Conservation (phyloP, 2,329 filamentous ascomycete genomes). For the Trichoderma sp. region DNA sequence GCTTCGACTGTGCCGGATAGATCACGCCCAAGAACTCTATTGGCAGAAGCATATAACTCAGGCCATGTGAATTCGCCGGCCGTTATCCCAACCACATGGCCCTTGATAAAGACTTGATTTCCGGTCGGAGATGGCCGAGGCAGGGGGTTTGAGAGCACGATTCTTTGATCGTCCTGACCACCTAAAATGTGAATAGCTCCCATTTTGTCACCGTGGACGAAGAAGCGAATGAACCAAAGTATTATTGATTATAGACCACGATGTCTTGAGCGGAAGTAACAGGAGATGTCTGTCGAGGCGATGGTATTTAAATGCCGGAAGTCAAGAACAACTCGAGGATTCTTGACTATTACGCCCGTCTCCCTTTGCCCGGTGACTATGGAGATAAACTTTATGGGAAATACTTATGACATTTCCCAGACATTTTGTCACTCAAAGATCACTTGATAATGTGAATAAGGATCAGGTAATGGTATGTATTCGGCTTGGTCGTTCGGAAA, state of each 20-base stretch:
- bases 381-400: too few relatives aligned
- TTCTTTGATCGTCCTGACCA: not conserved
- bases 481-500: not conserved
- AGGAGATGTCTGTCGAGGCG: not conserved
- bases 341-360: not conserved
- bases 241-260: too few relatives aligned
- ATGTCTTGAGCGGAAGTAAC: not conserved
- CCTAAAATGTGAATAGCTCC: not conserved
- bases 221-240: not conserved
- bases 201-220: not conserved
- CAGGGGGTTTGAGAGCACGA: not conserved
- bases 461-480: not conserved
- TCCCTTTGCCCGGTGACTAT: not conserved
- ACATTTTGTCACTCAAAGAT: not conserved
- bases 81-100: conserved; percentile 33
- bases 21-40: conserved; percentile 35
- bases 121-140: conserved; percentile 31
- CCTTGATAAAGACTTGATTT: conserved; percentile 29
- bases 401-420: not conserved
- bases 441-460: not conserved
- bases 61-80: conserved; percentile 35
- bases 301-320: not conserved
- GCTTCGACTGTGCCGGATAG: conserved; percentile 32
- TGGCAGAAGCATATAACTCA: conserved; percentile 30
- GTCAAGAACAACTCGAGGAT: not conserved